These are phyloP conservation scores for Alisma plantagoaquatica DNA, from an alignment of 106 monocot species.

Conservation along the genomic window DNA sequence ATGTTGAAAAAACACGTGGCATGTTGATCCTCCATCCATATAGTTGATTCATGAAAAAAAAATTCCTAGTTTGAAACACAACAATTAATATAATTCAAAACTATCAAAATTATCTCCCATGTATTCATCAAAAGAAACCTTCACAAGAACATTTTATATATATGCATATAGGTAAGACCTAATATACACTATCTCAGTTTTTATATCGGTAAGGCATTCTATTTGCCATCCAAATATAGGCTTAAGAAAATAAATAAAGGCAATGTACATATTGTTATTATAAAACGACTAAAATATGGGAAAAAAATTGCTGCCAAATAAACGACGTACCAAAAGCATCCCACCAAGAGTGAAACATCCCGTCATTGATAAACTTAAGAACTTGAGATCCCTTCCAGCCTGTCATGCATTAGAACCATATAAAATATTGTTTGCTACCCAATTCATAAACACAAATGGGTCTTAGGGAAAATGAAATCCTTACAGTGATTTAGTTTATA, in stretches of 20 bases:
- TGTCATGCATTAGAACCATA: conserved; percentile 10
- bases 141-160: no score
- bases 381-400: conserved; percentile 83
- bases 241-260: background rate
- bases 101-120: no score
- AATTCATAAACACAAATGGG: no score
- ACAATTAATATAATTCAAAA: no score
- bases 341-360: conserved; percentile 60
- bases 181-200: background rate
- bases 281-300: background rate
- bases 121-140: no score
- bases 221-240: background rate
- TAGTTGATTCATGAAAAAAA: no score
- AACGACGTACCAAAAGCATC: conserved; percentile 22
- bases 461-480: no score
- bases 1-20: no score
- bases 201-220: no score
- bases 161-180: background rate
- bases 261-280: background rate
- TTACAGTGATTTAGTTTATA: no score
- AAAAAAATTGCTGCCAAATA: background rate
- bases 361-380: conserved; percentile 69
- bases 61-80: no score
- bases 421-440: background rate
- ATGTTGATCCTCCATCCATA: no score